Evolutionary conservation across 164 flowering plant species (phyloP).

Genomic region (Euptelea pleiosperma): DNA sequence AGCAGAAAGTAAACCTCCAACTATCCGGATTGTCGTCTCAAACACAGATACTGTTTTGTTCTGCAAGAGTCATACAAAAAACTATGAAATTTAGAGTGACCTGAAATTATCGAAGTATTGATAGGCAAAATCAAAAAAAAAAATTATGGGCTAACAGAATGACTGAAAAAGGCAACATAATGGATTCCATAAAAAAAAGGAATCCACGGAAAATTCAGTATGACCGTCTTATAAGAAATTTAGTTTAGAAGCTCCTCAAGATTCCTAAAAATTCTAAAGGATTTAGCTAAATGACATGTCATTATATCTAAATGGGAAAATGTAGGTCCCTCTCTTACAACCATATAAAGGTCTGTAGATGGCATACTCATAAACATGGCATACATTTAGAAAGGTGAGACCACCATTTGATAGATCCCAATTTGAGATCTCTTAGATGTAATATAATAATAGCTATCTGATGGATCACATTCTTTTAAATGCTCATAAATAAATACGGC

Average conservation of each 20-base stretch:
- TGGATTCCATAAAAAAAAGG: not conserved
- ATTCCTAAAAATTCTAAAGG: too few species aligned
- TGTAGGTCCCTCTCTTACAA: too few species aligned
- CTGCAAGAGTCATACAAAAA: conserved; percentile 39
- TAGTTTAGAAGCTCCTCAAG: too few species aligned
- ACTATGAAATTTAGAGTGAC: not conserved
- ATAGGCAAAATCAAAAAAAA: not conserved
- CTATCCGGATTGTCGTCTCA: conserved; percentile 89
- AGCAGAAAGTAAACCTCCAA: conserved; percentile 95
- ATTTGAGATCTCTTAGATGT: too few species aligned
- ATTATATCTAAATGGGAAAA: too few species aligned
- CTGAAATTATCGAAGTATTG: too few species aligned
- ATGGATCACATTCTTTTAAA: not conserved
- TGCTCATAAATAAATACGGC: not conserved
- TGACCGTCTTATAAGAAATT: not conserved
- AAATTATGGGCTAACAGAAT: not conserved
- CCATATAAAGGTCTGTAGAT: too few species aligned
- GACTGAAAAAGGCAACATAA: not conserved
- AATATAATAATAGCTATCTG: not conserved
- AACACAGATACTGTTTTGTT: conserved; percentile 95
- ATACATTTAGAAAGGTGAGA: too few species aligned
- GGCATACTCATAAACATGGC: too few species aligned
- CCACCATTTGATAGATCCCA: too few species aligned
- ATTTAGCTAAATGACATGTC: too few species aligned
- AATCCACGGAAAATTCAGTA: not conserved